These are phyloP conservation scores for Eucalyptus guilfoylei DNA, from an alignment of 345 rosid species.

Conservation along the genomic window DNA sequence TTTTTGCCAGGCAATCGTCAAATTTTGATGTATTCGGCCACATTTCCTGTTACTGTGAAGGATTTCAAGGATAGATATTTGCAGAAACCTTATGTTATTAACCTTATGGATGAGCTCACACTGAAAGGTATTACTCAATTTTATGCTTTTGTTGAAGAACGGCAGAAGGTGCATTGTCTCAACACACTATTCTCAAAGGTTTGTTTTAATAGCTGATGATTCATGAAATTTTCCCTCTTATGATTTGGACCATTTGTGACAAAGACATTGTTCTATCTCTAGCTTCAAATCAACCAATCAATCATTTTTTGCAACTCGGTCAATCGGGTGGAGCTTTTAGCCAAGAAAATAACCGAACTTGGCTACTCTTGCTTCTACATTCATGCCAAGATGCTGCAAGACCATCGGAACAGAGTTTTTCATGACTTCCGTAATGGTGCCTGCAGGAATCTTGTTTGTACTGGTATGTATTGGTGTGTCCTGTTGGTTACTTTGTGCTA, in stretches of 20 bases:
- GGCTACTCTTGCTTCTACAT: constrained; percentile 99
- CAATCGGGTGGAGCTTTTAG: constrained; percentile 91
- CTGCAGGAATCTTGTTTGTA: constrained; percentile 99
- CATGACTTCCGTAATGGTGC: constrained; percentile 99
- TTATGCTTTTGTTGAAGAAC: constrained; percentile 99
- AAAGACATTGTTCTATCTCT: constrained; percentile 8
- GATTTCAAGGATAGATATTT: constrained; percentile 92
- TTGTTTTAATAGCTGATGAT: constrained; percentile 1
- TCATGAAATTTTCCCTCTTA: neutral
- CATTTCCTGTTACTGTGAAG: constrained; percentile 97
- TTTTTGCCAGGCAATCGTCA: constrained; percentile 85
- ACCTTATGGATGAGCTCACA: constrained; percentile 99
- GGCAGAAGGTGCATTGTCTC: constrained; percentile 99
- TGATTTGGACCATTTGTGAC: neutral
- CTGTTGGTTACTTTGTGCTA: neutral
- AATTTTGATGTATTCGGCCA: constrained; percentile 94
- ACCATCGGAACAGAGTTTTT: constrained; percentile 98
- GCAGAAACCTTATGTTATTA: constrained; percentile 75
- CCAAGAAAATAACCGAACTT: constrained; percentile 99
- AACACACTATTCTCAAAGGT: constrained; percentile 99
- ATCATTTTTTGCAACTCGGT: constrained; percentile 99
- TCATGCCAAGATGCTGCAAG: constrained; percentile 99
- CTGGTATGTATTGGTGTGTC: constrained; percentile 35
- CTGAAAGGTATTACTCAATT: constrained; percentile 93
- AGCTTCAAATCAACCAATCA: constrained; percentile 99